Conservation (phyloP, 108 stramenopile species). For the Cyclotella atomus region DNA sequence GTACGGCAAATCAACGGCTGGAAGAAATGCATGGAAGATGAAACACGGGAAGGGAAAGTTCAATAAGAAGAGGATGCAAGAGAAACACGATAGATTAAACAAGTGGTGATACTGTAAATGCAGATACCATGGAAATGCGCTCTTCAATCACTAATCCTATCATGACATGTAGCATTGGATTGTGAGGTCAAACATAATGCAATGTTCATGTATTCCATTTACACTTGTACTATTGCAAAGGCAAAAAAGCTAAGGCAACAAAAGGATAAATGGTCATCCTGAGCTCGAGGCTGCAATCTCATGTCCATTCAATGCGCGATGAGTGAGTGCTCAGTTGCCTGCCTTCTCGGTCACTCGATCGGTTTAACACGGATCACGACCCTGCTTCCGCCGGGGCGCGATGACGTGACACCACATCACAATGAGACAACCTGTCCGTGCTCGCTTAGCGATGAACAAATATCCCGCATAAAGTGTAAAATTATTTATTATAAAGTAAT, state of each 20-base stretch:
- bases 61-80: constrained; percentile 29
- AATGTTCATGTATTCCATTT: too few relatives aligned
- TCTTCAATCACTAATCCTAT: too few relatives aligned
- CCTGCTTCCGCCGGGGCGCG: constrained; percentile 40
- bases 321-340: constrained; percentile 53
- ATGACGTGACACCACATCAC: constrained; percentile 36
- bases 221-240: too few relatives aligned
- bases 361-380: constrained; percentile 22
- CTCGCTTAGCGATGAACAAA: constrained; percentile 42
- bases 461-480: constrained; percentile 2
- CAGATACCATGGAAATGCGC: too few relatives aligned
- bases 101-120: constrained; percentile 55
- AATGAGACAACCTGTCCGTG: constrained; percentile 44
- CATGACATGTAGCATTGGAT: too few relatives aligned
- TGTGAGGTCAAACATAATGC: too few relatives aligned
- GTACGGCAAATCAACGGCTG: constrained; percentile 85
- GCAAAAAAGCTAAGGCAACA: not conserved
- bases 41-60: constrained; percentile 94
- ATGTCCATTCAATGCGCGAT: constrained; percentile 37
- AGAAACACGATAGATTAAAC: constrained; percentile 38
- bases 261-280: constrained; percentile 21
- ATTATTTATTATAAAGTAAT: not conserved
- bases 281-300: constrained; percentile 50
- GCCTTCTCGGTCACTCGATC: constrained; percentile 26
- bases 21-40: constrained; percentile 93